Evolutionary conservation across 1,139 yeast genomes (phyloP), one percentile per base, ranked within the genome.

Genomic region (Pneumocystis canis): DNA sequence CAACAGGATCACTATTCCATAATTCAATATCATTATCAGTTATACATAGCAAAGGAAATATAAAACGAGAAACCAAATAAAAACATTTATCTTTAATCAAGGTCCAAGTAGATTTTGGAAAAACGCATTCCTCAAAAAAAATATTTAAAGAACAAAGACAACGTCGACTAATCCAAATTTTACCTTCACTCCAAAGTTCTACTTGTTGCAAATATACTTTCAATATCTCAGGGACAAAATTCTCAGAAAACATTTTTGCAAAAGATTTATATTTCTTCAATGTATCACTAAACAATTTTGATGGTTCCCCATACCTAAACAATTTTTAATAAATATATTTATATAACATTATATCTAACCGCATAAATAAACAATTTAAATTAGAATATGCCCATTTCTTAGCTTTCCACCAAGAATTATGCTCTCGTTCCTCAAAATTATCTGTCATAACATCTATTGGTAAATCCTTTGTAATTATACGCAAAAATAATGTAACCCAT

Each of bases 341-440:
- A 47, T 47, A 47, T 47, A 5, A 9, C 14, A 11, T 7, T 47
- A 5, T 11, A 47, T 47, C 25, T 47, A 47, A 47, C 54, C 65
- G 54, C 33, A 58, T 80, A 70, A 86, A 87, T n/a, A 89, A 73
- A 67, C 95, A 81, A 69, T 80, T 82, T 61, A 90, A 73, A 71
- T 89, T 89, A 41, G 89, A 89, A 70, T 84, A 84, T 0, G 95
- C 82, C 97, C 98, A 90, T 73, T 92, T 92, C 73, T 89, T 87
- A 67, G 92, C 82, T 73, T 89, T 90, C 41, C 79, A 81, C 86
- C 87, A 83, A 5, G 85, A 79, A 66, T 78, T 76, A 20, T 69
- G 66, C 59, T 74, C 77, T 66, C 84, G 76, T 31, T 78, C 81
- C 30, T 78, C 81, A 53, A 74, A 76, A 53, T 81, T 83, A 9